Evolutionary conservation across 148 eudicot genomes (phyloP).

Genomic region (Fagopyrum homotropicum): DNA sequence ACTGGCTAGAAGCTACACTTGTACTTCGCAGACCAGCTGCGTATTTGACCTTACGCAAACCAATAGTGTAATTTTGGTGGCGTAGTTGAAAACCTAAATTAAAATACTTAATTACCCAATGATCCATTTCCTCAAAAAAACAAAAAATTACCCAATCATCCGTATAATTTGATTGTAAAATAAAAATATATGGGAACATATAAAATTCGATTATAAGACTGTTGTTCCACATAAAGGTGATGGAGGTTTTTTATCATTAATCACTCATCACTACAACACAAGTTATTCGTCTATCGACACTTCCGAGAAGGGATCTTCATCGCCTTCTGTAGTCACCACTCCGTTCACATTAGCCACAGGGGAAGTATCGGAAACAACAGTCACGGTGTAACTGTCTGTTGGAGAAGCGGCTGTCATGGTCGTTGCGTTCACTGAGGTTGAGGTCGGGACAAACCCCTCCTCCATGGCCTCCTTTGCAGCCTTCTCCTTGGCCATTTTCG

Average conservation of each 20-base stretch:
- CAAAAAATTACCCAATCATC: too few relatives aligned
- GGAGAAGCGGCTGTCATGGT: constrained; percentile 13
- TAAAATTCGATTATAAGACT: neutral
- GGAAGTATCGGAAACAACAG: constrained; percentile 8
- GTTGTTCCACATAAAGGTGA: neutral
- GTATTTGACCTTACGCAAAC: too few relatives aligned
- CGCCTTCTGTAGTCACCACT: constrained; percentile 13
- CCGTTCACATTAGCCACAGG: constrained; percentile 16
- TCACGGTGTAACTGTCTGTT: constrained; percentile 10
- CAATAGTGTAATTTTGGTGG: too few relatives aligned
- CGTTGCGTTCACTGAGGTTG: constrained; percentile 19
- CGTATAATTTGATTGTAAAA: too few relatives aligned
- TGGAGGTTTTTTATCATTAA: neutral
- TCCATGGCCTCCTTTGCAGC: constrained; percentile 75
- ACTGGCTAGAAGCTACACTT: too few relatives aligned
- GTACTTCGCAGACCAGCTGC: too few relatives aligned
- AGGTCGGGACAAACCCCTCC: constrained; percentile 38
- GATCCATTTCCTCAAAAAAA: too few relatives aligned
- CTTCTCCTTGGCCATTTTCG: constrained; percentile 65
- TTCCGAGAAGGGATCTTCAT: constrained; percentile 21
- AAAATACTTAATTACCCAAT: too few relatives aligned
- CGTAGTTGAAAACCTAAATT: too few relatives aligned
- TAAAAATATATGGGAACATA: neutral
- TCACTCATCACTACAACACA: neutral
- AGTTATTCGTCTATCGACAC: constrained; percentile 37